Evolutionary conservation across 805 yeast genomes (phyloP).

Genomic region (Sugiyamaella americana): DNA sequence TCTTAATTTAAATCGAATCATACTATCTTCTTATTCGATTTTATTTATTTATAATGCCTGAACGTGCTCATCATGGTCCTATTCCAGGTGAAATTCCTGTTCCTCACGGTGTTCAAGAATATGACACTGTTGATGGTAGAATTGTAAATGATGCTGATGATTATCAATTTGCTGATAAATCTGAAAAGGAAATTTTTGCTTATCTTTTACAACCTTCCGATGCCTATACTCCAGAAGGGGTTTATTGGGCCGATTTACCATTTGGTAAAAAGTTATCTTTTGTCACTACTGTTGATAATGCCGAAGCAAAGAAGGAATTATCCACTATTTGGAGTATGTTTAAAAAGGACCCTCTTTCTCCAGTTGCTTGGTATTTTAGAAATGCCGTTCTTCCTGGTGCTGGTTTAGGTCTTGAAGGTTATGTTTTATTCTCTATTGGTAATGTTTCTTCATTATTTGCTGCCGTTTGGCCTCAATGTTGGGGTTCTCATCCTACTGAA

Average conservation of each 20-base stretch:
- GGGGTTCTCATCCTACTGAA: constrained; percentile 24
- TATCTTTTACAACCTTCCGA: constrained; percentile 32
- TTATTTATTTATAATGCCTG: constrained; percentile 6
- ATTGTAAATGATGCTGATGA: constrained; percentile 24
- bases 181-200: constrained; percentile 32
- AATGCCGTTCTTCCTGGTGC: constrained; percentile 35
- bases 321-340: constrained; percentile 24
- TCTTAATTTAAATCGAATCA: too few relatives aligned
- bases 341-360: constrained; percentile 32
- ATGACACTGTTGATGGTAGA: constrained; percentile 35
- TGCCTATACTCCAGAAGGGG: constrained; percentile 29
- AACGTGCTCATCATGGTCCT: constrained; percentile 29
- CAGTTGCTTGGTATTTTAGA: constrained; percentile 32
- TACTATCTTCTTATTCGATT: too few relatives aligned
- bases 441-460: constrained; percentile 29
- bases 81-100: constrained; percentile 32
- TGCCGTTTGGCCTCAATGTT: constrained; percentile 35
- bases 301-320: constrained; percentile 28
- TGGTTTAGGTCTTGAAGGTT: constrained; percentile 35
- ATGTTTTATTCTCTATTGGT: constrained; percentile 35
- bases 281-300: constrained; percentile 25
- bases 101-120: constrained; percentile 35
- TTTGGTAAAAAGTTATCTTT: constrained; percentile 24
- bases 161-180: constrained; percentile 21
- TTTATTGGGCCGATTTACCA: constrained; percentile 37